Base-by-base conservation (phyloP, 2,329 filamentous ascomycete genomes). In the Colletotrichum sp. region DNA sequence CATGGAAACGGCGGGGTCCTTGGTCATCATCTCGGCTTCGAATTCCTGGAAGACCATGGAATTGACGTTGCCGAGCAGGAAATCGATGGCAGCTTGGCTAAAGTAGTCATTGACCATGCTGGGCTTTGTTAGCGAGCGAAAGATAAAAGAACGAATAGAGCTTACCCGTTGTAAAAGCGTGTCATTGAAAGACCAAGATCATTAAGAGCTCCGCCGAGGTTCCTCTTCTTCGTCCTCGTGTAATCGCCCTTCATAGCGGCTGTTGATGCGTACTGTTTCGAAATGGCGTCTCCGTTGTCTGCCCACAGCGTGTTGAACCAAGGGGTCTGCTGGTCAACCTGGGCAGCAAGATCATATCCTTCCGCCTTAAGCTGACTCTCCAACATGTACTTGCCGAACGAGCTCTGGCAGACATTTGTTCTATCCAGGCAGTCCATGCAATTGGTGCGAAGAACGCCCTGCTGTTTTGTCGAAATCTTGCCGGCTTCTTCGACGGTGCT, bases 101-200 rank as follows among this genome's bases (percentile, higher is more conserved):
- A 98, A 98, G 84, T 98, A 98, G 85, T 99, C 97, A 79, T 98
- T 98, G 78, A 99, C 96, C 85, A 98, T 97, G 78, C 98, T 98
- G 81, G 24, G 10, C 84, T 81, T 13, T 18, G 2, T 76, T 66
- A 76, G 73, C 34, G 32, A 38, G 21, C 65, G 60, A 13, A 61
- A 36, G 34, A 58, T 15, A n/a, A 26, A 10, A n/a, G 55, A 8
- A 24, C 30, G 5, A 18, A 34, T n/a, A 6, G 34, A 60, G 70
- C 81, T 90, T 83, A 93, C 92, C 92, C 91, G 73, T 91, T 93
- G 79, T 92, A 93, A 76, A 93, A 92, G 55, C 95, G 89, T 30
- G 95, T 96, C 56, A 99, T 87, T 0, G 96, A 98, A 66, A 98
- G 88, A 0, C 96, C 95, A 66, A 98, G 92, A 81, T 99, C 97